Evolutionary conservation across 1,284 basidiomycete species (phyloP), one percentile per base, ranked within the genome.

Genomic region (Phellopilus nigrolimitatus): DNA sequence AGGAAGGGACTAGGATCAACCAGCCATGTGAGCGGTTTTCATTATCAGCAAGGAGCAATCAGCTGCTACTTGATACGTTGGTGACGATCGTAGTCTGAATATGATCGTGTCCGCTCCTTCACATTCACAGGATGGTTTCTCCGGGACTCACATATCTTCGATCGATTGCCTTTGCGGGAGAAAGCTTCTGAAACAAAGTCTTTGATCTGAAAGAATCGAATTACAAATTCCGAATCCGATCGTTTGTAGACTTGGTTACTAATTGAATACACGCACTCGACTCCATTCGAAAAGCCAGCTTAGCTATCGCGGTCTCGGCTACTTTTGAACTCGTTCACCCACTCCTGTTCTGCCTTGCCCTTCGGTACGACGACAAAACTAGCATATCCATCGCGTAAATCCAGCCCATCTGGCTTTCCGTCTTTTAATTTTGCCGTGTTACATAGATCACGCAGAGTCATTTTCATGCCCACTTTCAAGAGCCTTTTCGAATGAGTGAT

Each of bases 271-370:
- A 51, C 41, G 27, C 40, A 21, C 39, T 42, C 22, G 22, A 28
- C 6, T 44, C 34, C 6, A 19, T 36, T 33, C 25, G 33, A 36
- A 44, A 36, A 34, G 22, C 22, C 17, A 25, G 25, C 19, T 44
- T 40, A 54, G 19, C 15, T 9, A 33, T 13, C 36, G 12, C 36
- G 47, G 31, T 49, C 47, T 31, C 43, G 49, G 25, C 21, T 45
- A 13, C 34, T 75, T 72, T 97, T 98, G 73, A 84, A 95, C 55
- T 90, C 83, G n/a, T 86, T 82, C 24, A 97, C 79, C 94, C 95
- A 98, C 56, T 78, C 79, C 64, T 80, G 77, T 65, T 97, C 93
- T 51, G 79, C 78, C n/a, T 74, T 72, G 0, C 92, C 92, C 65
- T 84, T 93, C 1, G 88, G 87, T 49, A 97, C 64, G 6, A 98